A percentile compares a stretch with the other conserved stretches of the same genome.
phyloP scores from a whole-genome alignment of 306 rosid genomes.

The Spatholobus suberectus region DNA sequence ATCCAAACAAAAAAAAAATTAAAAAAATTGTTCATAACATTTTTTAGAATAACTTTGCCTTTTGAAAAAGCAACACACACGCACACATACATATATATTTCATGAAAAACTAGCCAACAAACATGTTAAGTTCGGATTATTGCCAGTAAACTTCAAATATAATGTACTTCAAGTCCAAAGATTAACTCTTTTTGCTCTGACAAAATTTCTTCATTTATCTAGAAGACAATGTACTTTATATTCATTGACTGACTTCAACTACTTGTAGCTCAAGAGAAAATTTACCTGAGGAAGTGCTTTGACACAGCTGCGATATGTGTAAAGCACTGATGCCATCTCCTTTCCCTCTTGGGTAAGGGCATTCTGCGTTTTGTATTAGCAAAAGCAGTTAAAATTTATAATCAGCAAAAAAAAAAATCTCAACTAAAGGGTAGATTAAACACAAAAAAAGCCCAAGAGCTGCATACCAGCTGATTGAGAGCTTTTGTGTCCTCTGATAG shows the following conservation, averaged over 20 bases:
- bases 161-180: conserved; percentile 21
- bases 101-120: no score
- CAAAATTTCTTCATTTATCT: conserved; percentile 3
- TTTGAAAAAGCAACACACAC: neutral
- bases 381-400: conserved; percentile 23
- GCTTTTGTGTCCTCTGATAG: conserved; percentile 99
- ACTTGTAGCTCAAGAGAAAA: conserved; percentile 27
- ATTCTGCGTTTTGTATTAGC: conserved; percentile 61
- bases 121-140: neutral
- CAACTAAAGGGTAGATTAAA: neutral
- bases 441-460: conserved; percentile 21
- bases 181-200: conserved; percentile 23
- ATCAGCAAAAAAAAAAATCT: neutral
- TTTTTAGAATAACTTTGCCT: neutral
- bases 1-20: conserved; percentile 5
- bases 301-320: conserved; percentile 96
- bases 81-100: neutral
- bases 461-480: conserved; percentile 88
- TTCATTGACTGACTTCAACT: conserved; percentile 17
- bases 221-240: neutral
- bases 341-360: conserved; percentile 87
- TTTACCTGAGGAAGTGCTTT: conserved; percentile 99
- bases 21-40: neutral
- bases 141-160: conserved; percentile 16
- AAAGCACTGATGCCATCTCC: conserved; percentile 96